A percentile compares a stretch with the other conserved stretches of the same genome.
Conservation (phyloP, 2,329 filamentous ascomycete genomes). For the Arthrobotrys musiformis region DNA sequence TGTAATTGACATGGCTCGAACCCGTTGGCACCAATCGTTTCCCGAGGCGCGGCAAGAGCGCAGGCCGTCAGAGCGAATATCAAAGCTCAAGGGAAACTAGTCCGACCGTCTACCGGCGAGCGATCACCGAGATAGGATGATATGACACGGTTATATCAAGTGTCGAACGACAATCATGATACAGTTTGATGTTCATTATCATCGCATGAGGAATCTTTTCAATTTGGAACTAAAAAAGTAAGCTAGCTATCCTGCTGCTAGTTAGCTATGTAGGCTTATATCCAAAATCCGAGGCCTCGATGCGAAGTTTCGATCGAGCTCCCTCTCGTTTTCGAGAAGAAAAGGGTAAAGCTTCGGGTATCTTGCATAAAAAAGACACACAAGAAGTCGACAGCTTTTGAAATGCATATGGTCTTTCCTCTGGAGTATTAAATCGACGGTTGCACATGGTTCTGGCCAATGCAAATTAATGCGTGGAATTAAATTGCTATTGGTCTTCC, state of each 20-base stretch:
- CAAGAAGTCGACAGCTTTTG: not conserved
- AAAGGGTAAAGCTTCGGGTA: slow-evolving; percentile 47
- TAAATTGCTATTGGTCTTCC: slow-evolving; percentile 19
- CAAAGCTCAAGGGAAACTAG: not conserved
- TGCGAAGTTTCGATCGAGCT: slow-evolving; percentile 29
- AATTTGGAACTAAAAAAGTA: slow-evolving; percentile 13
- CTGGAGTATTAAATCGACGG: slow-evolving; percentile 5
- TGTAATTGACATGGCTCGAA: not conserved
- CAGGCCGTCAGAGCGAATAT: slow-evolving; percentile 12
- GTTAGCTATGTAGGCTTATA: no score
- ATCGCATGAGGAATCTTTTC: slow-evolving; percentile 2
- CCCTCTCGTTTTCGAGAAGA: slow-evolving; percentile 6
- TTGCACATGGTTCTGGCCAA: not conserved
- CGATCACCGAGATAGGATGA: slow-evolving; percentile 23
- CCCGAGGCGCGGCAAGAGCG: not conserved
- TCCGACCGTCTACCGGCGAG: slow-evolving; percentile 11
- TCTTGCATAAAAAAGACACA: slow-evolving; percentile 22
- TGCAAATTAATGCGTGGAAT: not conserved
- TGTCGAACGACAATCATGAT: slow-evolving; percentile 31
- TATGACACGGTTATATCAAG: slow-evolving; percentile 6
- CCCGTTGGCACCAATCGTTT: not conserved
- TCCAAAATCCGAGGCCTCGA: slow-evolving; percentile 32
- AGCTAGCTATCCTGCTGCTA: slow-evolving; percentile 11
- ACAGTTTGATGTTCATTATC: slow-evolving; percentile 1
- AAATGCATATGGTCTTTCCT: slow-evolving; percentile 1